A percentile compares a stretch with the other conserved stretches of the same genome.
phyloP scores from a whole-genome alignment of 78 protist genomes.

The Mantamonas sphyraenae region DNA sequence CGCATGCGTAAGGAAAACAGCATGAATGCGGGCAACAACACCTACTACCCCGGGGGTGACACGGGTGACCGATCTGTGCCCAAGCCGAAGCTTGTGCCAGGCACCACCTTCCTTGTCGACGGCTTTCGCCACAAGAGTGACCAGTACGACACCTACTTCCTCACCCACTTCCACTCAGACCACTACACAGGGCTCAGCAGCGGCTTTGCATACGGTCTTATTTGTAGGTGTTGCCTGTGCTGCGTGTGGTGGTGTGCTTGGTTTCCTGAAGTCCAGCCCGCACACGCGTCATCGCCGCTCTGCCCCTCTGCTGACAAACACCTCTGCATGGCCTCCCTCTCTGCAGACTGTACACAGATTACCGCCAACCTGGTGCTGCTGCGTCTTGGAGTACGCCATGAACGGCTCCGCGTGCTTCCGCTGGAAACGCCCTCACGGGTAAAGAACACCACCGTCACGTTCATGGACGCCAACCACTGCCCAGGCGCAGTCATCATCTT shows the following conservation, averaged over 20 bases:
- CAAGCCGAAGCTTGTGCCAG: conserved; percentile 34
- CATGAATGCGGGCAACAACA: too few species aligned
- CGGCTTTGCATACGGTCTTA: conserved; percentile 30
- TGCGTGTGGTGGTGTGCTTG: background rate
- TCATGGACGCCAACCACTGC: conserved; percentile 79
- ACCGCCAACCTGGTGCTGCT: conserved; percentile 50
- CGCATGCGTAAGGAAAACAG: too few species aligned
- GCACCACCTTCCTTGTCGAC: conserved; percentile 38
- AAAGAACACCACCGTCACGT: conserved; percentile 36
- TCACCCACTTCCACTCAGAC: conserved; percentile 81
- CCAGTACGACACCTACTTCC: conserved; percentile 34
- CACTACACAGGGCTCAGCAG: conserved; percentile 68
- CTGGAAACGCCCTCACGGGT: conserved; percentile 9
- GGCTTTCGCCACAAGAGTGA: conserved; percentile 43
- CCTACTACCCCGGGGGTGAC: too few species aligned
- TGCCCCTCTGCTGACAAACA: background rate
- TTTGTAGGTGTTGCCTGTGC: background rate
- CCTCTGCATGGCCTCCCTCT: background rate
- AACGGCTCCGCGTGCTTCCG: background rate
- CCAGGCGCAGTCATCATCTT: conserved; percentile 69
- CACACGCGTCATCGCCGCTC: background rate
- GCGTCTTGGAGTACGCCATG: conserved; percentile 21
- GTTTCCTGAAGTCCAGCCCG: background rate
- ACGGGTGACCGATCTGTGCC: too few species aligned
- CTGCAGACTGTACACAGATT: conserved; percentile 13